Percentiles rank a stretch among this genome's conserved stretches.
phyloP scores from a whole-genome alignment of 345 rosid species.

The Eucalyptus globulus region DNA sequence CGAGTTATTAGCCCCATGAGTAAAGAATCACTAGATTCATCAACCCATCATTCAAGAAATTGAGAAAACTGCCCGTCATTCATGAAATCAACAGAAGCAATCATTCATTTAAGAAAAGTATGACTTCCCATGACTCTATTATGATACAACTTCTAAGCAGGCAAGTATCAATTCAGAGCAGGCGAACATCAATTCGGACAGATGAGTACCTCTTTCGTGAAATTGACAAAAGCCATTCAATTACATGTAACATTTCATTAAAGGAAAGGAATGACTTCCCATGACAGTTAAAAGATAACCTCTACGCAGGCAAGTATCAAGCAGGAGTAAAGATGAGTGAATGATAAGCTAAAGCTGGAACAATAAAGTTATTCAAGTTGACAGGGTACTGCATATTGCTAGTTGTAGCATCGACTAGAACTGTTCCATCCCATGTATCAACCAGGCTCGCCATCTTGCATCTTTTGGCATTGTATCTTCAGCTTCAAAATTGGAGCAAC shows the following conservation, averaged over 20 bases:
- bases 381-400: neutral
- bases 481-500: neutral
- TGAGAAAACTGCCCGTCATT: fast-evolving
- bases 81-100: too few species aligned
- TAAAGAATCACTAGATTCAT: too few species aligned
- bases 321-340: neutral
- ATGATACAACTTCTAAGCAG: too few species aligned
- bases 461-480: neutral
- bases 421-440: neutral
- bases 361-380: neutral
- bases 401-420: neutral
- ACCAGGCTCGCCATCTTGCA: neutral
- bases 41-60: too few species aligned
- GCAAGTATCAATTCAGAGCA: too few species aligned
- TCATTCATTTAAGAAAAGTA: too few species aligned
- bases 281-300: neutral
- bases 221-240: neutral
- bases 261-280: neutral
- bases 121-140: too few species aligned
- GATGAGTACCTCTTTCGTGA: neutral
- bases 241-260: neutral
- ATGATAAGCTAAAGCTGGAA: neutral
- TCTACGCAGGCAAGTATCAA: neutral
- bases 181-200: too few species aligned
- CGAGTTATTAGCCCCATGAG: too few species aligned